A percentile compares a stretch with the other conserved stretches of the same genome.
These are phyloP conservation scores for Neotropicomus parvogracilis DNA, from an alignment of 1,284 basidiomycete genomes.

Conservation along the genomic window DNA sequence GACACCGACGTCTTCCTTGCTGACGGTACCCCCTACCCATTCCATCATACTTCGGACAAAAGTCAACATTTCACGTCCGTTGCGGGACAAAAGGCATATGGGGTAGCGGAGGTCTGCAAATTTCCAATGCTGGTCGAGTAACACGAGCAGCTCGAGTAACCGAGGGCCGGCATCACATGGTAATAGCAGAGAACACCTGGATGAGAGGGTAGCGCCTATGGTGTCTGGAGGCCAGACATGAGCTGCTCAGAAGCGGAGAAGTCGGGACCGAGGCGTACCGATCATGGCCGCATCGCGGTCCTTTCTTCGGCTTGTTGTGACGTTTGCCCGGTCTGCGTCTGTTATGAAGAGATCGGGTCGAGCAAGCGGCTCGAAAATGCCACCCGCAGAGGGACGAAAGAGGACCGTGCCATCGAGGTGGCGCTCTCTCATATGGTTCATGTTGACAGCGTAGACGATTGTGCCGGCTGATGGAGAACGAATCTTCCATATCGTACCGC, in stretches of 20 bases:
- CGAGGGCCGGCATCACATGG: slow-evolving; percentile 95
- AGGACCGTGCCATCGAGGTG: slow-evolving; percentile 95
- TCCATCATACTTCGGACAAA: slow-evolving; percentile 98
- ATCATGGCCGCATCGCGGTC: slow-evolving; percentile 89
- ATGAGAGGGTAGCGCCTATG: slow-evolving; percentile 78
- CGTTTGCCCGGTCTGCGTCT: slow-evolving; percentile 80
- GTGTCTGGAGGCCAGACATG: slow-evolving; percentile 37
- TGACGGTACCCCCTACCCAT: slow-evolving; percentile 94
- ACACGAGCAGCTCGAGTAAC: slow-evolving; percentile 88
- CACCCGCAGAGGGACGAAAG: slow-evolving; percentile 64
- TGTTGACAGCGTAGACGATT: slow-evolving; percentile 90
- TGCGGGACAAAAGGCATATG: slow-evolving; percentile 88
- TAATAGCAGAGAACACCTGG: slow-evolving; percentile 77
- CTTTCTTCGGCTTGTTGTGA: slow-evolving; percentile 83
- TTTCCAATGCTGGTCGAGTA: slow-evolving; percentile 98
- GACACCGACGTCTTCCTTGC: slow-evolving; percentile 83
- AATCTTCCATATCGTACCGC: slow-evolving; percentile 98
- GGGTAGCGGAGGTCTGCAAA: slow-evolving; percentile 79
- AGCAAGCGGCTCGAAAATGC: slow-evolving; percentile 83
- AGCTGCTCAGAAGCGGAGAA: slow-evolving; percentile 1
- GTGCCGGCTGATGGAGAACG: slow-evolving; percentile 95
- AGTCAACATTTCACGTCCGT: slow-evolving; percentile 90
- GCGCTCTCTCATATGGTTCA: slow-evolving; percentile 96
- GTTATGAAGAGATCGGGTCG: slow-evolving; percentile 92
- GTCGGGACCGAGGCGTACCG: slow-evolving; percentile 45